A percentile compares a stretch with the other conserved stretches of the same genome.
Evolutionary conservation across 1,284 basidiomycete species (phyloP).

Genomic region (Macrocystidia cucumis): DNA sequence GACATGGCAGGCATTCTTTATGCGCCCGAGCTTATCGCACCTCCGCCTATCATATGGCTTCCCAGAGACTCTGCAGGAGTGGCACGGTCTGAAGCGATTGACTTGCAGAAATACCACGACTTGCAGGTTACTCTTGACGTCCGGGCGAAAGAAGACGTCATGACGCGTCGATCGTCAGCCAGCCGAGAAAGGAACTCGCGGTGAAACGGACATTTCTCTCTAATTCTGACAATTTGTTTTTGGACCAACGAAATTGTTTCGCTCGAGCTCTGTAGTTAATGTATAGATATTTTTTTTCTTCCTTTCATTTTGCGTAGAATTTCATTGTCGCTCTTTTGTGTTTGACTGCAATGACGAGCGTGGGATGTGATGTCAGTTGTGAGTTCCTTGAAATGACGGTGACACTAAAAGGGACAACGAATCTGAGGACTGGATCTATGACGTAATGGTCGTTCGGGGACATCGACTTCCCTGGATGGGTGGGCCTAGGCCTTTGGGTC

Average conservation of each 20-base stretch:
- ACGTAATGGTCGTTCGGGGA: too few relatives aligned
- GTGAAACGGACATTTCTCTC: conserved; percentile 7
- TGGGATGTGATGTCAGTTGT: too few relatives aligned
- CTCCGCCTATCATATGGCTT: conserved; percentile 73
- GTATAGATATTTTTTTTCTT: conserved; percentile 2
- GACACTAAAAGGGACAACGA: too few relatives aligned
- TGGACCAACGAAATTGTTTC: not conserved
- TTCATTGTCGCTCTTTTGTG: too few relatives aligned
- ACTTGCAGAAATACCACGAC: conserved; percentile 64
- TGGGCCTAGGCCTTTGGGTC: too few relatives aligned
- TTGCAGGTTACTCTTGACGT: conserved; percentile 61
- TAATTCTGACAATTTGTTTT: conserved; percentile 5
- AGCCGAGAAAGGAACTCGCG: conserved; percentile 15
- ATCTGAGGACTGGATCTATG: too few relatives aligned
- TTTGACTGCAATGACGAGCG: too few relatives aligned
- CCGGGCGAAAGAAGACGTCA: conserved; percentile 45
- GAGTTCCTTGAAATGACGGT: too few relatives aligned
- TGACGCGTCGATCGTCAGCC: conserved; percentile 26
- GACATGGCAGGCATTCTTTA: conserved; percentile 73
- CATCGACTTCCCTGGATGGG: too few relatives aligned
- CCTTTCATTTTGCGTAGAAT: conserved; percentile 8
- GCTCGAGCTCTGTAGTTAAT: too few relatives aligned
- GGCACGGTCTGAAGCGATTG: conserved; percentile 60
- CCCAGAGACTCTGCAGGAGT: conserved; percentile 68
- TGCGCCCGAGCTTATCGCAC: conserved; percentile 71